phyloP scores from a whole-genome alignment of 78 protist genomes.

The Cavenderia fasciculata region DNA sequence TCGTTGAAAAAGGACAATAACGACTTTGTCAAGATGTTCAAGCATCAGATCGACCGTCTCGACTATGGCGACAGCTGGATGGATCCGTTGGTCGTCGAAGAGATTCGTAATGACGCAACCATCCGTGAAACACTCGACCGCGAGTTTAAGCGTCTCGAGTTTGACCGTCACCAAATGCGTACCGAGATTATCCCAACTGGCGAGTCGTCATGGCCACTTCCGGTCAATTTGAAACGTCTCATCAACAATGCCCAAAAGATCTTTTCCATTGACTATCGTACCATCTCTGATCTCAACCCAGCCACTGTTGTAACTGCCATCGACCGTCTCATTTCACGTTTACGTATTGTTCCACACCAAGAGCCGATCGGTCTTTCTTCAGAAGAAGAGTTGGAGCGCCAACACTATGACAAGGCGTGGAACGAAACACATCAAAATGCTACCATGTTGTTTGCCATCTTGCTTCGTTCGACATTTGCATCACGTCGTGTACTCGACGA shows the following conservation, averaged over 20 bases:
- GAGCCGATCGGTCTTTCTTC: too few species aligned
- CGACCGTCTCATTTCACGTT: conserved; percentile 6
- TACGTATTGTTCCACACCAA: conserved; percentile 42
- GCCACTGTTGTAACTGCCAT: conserved; percentile 14
- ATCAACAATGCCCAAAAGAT: conserved; percentile 88
- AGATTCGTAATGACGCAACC: conserved; percentile 32
- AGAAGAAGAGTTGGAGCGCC: conserved; percentile 53
- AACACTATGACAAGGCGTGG: conserved; percentile 32
- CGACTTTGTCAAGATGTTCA: conserved; percentile 53
- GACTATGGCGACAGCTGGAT: conserved; percentile 82
- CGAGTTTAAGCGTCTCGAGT: conserved; percentile 65
- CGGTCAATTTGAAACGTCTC: conserved; percentile 94
- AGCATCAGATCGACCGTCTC: conserved; percentile 31
- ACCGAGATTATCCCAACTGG: conserved; percentile 58
- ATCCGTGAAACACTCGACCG: conserved; percentile 61
- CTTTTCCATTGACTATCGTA: conserved; percentile 70
- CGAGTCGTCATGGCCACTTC: conserved; percentile 78
- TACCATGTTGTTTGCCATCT: conserved; percentile 84
- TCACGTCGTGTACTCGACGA: conserved; percentile 85
- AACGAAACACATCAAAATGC: conserved; percentile 89
- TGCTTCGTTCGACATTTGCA: conserved; percentile 84
- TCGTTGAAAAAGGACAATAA: conserved; percentile 37
- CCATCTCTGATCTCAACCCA: conserved; percentile 74
- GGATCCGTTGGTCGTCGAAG: conserved; percentile 82
- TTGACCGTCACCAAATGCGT: conserved; percentile 81